phyloP scores from a whole-genome alignment of 176 grass and related monocot genomes.

The Chrysopogon serrulatus region DNA sequence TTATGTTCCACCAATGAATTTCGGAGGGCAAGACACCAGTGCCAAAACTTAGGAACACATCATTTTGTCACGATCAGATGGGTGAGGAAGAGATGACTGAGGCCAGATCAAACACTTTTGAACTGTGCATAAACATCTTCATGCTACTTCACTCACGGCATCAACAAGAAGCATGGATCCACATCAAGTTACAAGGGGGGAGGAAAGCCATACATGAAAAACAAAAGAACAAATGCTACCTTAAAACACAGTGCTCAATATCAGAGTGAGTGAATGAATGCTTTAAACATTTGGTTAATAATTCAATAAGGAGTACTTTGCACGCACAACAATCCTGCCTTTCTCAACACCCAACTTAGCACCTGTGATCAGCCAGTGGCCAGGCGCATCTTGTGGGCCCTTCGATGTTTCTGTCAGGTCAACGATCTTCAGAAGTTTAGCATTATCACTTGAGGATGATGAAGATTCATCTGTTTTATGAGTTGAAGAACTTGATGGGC shows the following conservation, averaged over 20 bases:
- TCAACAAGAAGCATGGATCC: constrained; percentile 44
- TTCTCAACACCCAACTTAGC: constrained; percentile 96
- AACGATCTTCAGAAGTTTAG: constrained; percentile 83
- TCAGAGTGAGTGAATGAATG: constrained; percentile 57
- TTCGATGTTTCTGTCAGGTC: constrained; percentile 83
- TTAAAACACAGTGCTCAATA: constrained; percentile 44
- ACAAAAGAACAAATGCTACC: constrained; percentile 55
- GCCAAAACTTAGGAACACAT: background rate
- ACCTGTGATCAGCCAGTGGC: constrained; percentile 94
- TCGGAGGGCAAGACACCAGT: background rate
- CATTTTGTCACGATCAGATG: background rate
- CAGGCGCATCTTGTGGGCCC: constrained; percentile 84
- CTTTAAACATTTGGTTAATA: constrained; percentile 69
- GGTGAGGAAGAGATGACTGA: background rate
- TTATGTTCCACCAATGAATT: background rate
- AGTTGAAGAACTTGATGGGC: constrained; percentile 36
- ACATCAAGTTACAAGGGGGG: constrained; percentile 41
- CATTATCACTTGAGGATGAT: constrained; percentile 63
- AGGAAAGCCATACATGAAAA: constrained; percentile 38
- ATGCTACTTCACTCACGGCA: constrained; percentile 28
- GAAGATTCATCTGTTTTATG: constrained; percentile 63
- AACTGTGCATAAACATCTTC: constrained; percentile 26
- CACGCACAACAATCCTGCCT: constrained; percentile 80
- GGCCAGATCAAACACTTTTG: constrained; percentile 26
- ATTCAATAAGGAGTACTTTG: constrained; percentile 99